phyloP scores from a whole-genome alignment of 192 early-diverging fungal genomes.

The Phlyctochytrium arcticum region DNA sequence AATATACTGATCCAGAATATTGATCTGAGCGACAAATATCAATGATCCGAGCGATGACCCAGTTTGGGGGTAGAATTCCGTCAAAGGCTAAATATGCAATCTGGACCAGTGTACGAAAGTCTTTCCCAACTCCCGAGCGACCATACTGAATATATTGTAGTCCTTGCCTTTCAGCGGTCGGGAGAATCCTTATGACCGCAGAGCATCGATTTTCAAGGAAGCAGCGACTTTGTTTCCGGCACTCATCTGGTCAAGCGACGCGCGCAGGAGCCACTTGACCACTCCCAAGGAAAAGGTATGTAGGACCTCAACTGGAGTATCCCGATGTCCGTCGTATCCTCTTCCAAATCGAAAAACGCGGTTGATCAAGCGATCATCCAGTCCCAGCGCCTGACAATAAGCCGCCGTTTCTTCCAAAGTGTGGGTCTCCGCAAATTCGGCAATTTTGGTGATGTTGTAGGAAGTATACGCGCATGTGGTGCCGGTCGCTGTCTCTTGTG shows the following conservation, averaged over 20 bases:
- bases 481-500: too few relatives aligned
- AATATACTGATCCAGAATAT: background rate
- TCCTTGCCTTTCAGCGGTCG: background rate
- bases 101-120: background rate
- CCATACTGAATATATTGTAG: background rate
- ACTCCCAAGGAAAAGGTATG: background rate
- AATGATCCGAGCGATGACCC: background rate
- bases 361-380: too few relatives aligned
- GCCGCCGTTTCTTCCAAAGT: too few relatives aligned
- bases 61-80: background rate
- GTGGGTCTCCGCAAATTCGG: too few relatives aligned
- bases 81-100: background rate
- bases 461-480: too few relatives aligned
- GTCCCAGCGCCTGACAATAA: too few relatives aligned
- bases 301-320: slow-evolving; percentile 4
- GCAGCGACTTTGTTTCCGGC: background rate
- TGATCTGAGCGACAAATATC: background rate
- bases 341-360: too few relatives aligned
- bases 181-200: background rate
- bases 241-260: background rate
- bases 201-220: background rate
- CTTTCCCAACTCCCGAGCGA: background rate
- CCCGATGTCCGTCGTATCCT: background rate
- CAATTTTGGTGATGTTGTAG: too few relatives aligned
- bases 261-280: background rate